These are phyloP conservation scores for Gaeumannomyces tritici DNA, from an alignment of 2,329 filamentous ascomycete genomes.

Conservation along the genomic window DNA sequence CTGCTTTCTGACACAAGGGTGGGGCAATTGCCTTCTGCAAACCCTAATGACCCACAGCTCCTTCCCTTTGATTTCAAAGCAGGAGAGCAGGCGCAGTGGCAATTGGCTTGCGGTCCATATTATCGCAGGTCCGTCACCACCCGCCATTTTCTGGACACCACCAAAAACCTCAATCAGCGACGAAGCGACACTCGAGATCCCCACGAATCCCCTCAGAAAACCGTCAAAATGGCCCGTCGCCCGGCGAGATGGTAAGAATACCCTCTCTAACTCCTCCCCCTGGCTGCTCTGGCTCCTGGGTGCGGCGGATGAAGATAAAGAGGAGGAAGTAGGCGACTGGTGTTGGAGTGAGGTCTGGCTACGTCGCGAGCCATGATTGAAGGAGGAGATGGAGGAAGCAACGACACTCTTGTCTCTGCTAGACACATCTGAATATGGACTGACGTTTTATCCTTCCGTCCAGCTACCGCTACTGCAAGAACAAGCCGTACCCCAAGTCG, in stretches of 20 bases:
- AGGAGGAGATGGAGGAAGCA: too few species aligned
- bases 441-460: slow-evolving; percentile 52
- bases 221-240: slow-evolving; percentile 96
- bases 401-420: too few species aligned
- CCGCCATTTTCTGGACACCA: slow-evolving; percentile 15
- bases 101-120: neutral
- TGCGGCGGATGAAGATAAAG: neutral
- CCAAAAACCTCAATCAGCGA: slow-evolving; percentile 12
- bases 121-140: slow-evolving; percentile 16
- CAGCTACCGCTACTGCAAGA: slow-evolving; percentile 99
- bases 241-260: slow-evolving; percentile 31
- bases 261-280: neutral
- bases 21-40: neutral
- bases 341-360: neutral
- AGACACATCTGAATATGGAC: neutral
- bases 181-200: neutral
- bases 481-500: slow-evolving; percentile 99
- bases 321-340: neutral
- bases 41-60: neutral
- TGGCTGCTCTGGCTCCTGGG: neutral
- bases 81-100: neutral
- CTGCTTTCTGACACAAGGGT: neutral
- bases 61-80: neutral
- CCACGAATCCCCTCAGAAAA: slow-evolving; percentile 28
- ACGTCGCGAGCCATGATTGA: too few species aligned